Evolutionary conservation across 371 early-diverging fungal species (phyloP), one percentile per base, ranked within the genome.

Genomic region (Parasitella parasitica): DNA sequence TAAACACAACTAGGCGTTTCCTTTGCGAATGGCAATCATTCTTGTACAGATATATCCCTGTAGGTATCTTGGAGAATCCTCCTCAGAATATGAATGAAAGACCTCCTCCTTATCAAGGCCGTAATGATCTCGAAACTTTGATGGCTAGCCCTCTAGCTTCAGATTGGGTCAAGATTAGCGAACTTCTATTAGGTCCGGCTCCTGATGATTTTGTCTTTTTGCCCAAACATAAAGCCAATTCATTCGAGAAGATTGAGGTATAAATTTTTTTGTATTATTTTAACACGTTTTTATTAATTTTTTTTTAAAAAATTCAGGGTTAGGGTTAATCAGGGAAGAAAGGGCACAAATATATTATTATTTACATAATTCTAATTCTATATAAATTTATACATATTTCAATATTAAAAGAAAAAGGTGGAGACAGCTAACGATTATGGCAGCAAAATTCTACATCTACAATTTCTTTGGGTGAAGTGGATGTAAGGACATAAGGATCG

Each of bases 11-110:
- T 1, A 80, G 99, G 56, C 82, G 94, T 32, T 98, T 91, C 82
- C 54, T 98, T 70, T 85, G 89, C 70, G 98, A 98, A 75, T 96
- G 96, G 96, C 87, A 92, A 79, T 93, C 94, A 32, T 95, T 96
- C 69, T 63, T 88, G 52, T 78, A 85, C 56, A 73, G 79, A 62
- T 94, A 93, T 70, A 82, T 94, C 13, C 98, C 98, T 30, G 92
- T 89, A n/a, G 97, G 95, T n/a, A 50, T 97, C 6, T 72, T 97
- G 24, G 97, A 97, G 66, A 90, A 87, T 2, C 77, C 94, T 51
- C 97, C 97, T 48, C 96, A 95, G 66, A 77, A 80, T 57, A 91
- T 98, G 69, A 97, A 97, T 67, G 91, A 96, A 30, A 85, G 97
- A 26, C 94, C 97, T 38, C 94, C 94, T 16, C 82, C 86, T 8